phyloP scores from a whole-genome alignment of 495 filamentous ascomycete genomes.

The Delitschia confertaspora region DNA sequence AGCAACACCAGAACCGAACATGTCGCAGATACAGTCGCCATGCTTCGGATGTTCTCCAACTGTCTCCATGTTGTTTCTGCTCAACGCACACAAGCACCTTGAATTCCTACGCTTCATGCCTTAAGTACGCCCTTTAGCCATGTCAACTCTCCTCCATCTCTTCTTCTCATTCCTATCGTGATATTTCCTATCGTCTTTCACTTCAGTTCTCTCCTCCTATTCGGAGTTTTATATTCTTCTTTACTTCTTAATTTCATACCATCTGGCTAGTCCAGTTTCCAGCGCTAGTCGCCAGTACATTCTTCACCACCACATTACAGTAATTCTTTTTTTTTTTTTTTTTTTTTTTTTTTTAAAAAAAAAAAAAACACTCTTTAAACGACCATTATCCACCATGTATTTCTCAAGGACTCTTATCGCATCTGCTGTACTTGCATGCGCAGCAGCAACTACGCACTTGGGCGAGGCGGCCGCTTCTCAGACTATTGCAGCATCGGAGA shows the following conservation, averaged over 20 bases:
- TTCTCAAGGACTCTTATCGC: conserved; percentile 21
- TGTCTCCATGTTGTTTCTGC: conserved; percentile 14
- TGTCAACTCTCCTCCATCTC: conserved; percentile 10
- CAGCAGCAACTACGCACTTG: conserved; percentile 9
- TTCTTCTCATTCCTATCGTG: conserved; percentile 15
- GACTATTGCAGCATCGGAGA: neutral
- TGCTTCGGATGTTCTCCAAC: conserved; percentile 20
- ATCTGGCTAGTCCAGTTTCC: conserved; percentile 28
- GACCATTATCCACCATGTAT: conserved; percentile 22
- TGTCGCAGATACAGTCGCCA: conserved; percentile 24
- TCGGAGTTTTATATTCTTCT: conserved; percentile 27
- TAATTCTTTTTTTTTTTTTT: neutral
- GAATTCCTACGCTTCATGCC: conserved; percentile 22
- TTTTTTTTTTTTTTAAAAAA: too few species aligned
- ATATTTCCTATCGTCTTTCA: conserved; percentile 24
- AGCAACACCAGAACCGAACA: conserved; percentile 27
- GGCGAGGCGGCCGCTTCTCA: neutral
- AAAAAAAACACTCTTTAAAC: too few species aligned
- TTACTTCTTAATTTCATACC: conserved; percentile 25
- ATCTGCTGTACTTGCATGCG: conserved; percentile 17
- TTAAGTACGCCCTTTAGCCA: conserved; percentile 26
- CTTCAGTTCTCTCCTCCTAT: conserved; percentile 19
- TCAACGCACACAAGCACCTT: conserved; percentile 24
- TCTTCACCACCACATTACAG: conserved; percentile 1
- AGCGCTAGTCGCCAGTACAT: conserved; percentile 27